Evolutionary conservation across 2,329 filamentous ascomycete species (phyloP), one percentile per base, ranked within the genome.

Genomic region (Colletotrichum viniferum): DNA sequence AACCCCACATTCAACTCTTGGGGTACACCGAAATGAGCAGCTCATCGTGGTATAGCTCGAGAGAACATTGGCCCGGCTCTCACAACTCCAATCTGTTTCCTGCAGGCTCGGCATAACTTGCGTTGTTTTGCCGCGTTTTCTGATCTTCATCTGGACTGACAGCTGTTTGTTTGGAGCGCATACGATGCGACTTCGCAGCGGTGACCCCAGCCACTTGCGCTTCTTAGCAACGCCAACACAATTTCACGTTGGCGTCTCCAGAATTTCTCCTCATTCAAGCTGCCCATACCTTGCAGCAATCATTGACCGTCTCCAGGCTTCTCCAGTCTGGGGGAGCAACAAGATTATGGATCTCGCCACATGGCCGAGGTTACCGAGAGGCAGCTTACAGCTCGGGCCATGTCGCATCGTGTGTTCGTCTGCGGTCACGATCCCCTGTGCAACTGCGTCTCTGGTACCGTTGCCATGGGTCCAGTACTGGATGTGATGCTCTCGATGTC

Each of bases 281-380:
- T 64, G 56, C 30, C 34, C 5, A 24, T 6, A 3, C 32, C 24
- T 24, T 34, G 28, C 26, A 21, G 58, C 3, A 52, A 21, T 32
- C 16, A 32, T 9, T n/a, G 7, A 24, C 10, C 21, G 55, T 64
- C 58, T 28, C 34, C 58, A 68, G n/a, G n/a, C 28, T 38, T 60
- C 56, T 64, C 48, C 48, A 68, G 71, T 32, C 43, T 62, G 62
- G 62, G 30, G 56, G 38, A 75, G 12, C 14, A 61, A 32, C 38
- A 26, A 48, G 62, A 34, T 36, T 21, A 64, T 72, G 48, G 69
- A 13, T 36, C 28, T 64, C 63, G 34, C 68, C 69, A 68, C 63
- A 73, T 73, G 63, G 63, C 69, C 73, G 73, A 75, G 63, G 69
- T 69, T 43, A 73, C 63, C 56, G 73, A 75, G 69, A 43, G 28